phyloP scores from a whole-genome alignment of 768 basidiomycete genomes.

The Lenzites betulinus region DNA sequence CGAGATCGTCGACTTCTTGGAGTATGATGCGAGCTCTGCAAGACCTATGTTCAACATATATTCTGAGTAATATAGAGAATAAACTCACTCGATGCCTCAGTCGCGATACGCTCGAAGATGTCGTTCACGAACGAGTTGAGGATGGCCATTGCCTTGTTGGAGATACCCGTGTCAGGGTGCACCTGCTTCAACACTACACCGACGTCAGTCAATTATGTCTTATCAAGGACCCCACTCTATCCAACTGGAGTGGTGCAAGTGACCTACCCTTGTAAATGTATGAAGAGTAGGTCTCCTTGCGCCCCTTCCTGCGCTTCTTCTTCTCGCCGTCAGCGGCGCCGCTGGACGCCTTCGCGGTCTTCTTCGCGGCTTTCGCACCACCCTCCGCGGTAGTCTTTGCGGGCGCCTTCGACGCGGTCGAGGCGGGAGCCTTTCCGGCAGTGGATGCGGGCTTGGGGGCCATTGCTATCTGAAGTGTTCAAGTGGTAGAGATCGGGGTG shows the following conservation, averaged over 20 bases:
- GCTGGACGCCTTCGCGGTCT: conserved; percentile 47
- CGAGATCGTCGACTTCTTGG: conserved; percentile 98
- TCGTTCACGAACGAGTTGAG: conserved; percentile 93
- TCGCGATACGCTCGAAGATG: conserved; percentile 91
- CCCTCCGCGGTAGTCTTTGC: conserved; percentile 52
- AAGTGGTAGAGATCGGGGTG: conserved; percentile 61
- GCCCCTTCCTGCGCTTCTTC: conserved; percentile 86
- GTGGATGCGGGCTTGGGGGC: conserved; percentile 80
- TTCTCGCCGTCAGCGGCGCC: conserved; percentile 58
- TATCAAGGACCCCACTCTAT: not conserved
- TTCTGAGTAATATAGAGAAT: not conserved
- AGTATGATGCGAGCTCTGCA: conserved; percentile 92
- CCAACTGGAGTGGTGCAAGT: not conserved
- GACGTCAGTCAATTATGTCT: not conserved
- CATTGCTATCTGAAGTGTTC: conserved; percentile 39
- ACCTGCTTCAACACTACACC: conserved; percentile 88
- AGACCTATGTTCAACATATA: not conserved
- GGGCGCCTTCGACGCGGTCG: conserved; percentile 61
- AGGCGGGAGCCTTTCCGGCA: conserved; percentile 80
- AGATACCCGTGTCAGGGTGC: conserved; percentile 98
- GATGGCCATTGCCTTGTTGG: conserved; percentile 94
- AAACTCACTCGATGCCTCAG: conserved; percentile 80
- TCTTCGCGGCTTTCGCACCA: conserved; percentile 57
- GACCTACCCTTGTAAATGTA: conserved; percentile 90
- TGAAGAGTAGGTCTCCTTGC: conserved; percentile 92